These are phyloP conservation scores for Purpureocillium lavendulum DNA, from an alignment of 2,329 filamentous ascomycete genomes.

Conservation along the genomic window DNA sequence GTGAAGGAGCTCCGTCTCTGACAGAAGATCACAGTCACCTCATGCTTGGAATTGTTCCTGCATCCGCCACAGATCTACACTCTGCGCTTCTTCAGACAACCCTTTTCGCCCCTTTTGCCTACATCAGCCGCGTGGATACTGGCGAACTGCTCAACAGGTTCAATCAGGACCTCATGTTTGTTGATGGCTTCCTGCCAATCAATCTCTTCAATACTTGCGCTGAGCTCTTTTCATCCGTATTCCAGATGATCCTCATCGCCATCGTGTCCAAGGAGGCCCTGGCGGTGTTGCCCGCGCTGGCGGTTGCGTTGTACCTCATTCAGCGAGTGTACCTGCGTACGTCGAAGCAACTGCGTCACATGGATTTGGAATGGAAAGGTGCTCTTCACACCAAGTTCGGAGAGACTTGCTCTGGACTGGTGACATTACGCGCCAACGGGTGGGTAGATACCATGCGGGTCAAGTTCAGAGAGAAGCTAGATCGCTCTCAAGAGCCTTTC, in stretches of 20 bases:
- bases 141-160: neutral
- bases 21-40: neutral
- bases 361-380: neutral
- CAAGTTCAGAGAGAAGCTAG: slow-evolving; percentile 18
- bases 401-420: neutral
- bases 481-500: slow-evolving; percentile 21
- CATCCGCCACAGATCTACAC: neutral
- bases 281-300: neutral
- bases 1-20: neutral
- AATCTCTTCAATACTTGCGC: neutral
- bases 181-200: neutral
- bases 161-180: slow-evolving; percentile 1
- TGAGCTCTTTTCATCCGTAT: neutral
- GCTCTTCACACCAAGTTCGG: neutral
- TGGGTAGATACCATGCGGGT: neutral
- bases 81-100: neutral
- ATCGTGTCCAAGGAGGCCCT: neutral
- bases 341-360: neutral
- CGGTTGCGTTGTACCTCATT: neutral
- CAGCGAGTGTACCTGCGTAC: neutral
- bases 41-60: neutral
- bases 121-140: neutral
- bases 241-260: neutral
- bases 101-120: neutral
- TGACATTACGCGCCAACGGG: neutral